Evolutionary conservation across 108 stramenopile genomes (phyloP), one percentile per base, ranked within the genome.

Genomic region (Nitzschia sp.): DNA sequence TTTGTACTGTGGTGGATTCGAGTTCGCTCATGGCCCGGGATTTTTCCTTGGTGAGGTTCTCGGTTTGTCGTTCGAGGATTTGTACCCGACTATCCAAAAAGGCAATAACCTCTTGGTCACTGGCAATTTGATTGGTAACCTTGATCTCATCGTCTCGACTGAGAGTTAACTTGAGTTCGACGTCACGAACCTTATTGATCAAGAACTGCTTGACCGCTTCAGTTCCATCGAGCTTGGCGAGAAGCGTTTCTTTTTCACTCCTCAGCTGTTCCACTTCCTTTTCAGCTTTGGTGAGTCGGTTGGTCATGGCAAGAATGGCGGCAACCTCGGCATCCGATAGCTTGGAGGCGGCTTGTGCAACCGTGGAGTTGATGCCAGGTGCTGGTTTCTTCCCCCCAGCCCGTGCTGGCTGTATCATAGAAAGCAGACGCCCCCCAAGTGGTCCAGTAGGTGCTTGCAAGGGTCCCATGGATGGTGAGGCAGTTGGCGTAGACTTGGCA

Each of bases 31-130:
- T 69, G 15, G 52, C 41, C 22, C 37, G 76, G 24, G 77, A 69
- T 22, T 77, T 82, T 29, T 76, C 75, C 50, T 81, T 78, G 40
- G 77, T 67, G 12, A 67, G 50, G 11, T 60, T 58, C 19, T 73
- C 63, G 10, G 80, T 75, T 53, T 70, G 57, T 39, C 52, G 57
- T 66, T 95, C 94, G 51, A 95, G 69, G 39, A 79, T 82, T 63
- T 89, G 87, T 7, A 91, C 91, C 11, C 80, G 84, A 15, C 78
- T 83, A 73, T 95, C 94, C 48, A 95, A 75, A 67, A 89, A 95
- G 24, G 87, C 86, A 82, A 95, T 95, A 21, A 95, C 94, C 65
- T 95, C 94, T 60, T 92, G 91, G 70, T 95, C 94, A 51, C 70
- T 73, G 15, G 86, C 84, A 52, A 87, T 79, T 63, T 89, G 87